Conservation (phyloP, 169 alveolate species). For the Besnoitia besnoiti region DNA sequence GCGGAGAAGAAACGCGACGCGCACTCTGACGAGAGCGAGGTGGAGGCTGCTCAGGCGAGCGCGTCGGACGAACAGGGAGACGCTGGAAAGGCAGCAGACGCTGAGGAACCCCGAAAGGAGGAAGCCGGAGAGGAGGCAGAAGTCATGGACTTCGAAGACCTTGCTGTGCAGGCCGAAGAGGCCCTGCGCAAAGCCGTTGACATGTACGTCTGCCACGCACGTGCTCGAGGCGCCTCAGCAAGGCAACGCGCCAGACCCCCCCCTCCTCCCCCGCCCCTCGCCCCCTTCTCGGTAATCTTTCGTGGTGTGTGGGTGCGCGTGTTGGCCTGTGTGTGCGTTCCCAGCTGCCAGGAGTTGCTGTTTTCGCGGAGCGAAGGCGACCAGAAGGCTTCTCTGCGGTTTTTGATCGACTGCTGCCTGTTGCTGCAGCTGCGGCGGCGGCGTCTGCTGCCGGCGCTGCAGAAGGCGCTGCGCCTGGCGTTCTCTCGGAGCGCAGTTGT, state of each 20-base stretch:
- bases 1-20: background rate
- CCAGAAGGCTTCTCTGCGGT: conserved; percentile 49
- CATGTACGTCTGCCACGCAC: background rate
- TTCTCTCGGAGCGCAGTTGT: conserved; percentile 27
- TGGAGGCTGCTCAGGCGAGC: background rate
- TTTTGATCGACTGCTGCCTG: conserved; percentile 13
- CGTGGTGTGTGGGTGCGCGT: background rate
- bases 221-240: too few relatives aligned
- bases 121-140: background rate
- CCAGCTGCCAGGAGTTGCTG: conserved; percentile 35
- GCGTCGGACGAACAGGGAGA: background rate
- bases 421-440: conserved; percentile 38
- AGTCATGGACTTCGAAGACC: background rate
- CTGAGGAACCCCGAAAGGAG: background rate
- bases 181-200: conserved; percentile 17
- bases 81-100: background rate
- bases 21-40: background rate
- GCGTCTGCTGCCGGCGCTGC: conserved; percentile 41
- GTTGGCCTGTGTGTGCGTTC: background rate
- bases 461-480: conserved; percentile 20
- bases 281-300: background rate
- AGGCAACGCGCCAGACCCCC: background rate
- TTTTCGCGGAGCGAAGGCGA: conserved; percentile 15
- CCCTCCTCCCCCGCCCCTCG: background rate
- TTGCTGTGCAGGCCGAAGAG: background rate